Conservation (phyloP, 495 filamentous ascomycete species). For the Aspergillus bertholletiae region DNA sequence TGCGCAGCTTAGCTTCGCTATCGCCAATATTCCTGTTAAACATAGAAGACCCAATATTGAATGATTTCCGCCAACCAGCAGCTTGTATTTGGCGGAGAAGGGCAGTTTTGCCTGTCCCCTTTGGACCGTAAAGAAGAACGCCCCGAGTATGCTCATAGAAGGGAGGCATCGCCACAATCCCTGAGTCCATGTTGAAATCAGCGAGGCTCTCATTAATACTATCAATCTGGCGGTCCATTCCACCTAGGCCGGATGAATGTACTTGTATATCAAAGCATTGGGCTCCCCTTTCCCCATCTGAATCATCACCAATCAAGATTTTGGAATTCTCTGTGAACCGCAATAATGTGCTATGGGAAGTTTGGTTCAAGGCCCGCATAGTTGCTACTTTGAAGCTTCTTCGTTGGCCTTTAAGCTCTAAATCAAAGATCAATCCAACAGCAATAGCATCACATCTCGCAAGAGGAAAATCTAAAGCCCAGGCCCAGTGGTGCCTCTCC, state of each 20-base stretch:
- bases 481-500: conserved; percentile 60
- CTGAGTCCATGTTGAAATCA: conserved; percentile 46
- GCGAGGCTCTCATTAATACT: conserved; percentile 65
- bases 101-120: conserved; percentile 78
- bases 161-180: conserved; percentile 34
- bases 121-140: conserved; percentile 75
- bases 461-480: conserved; percentile 56
- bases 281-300: conserved; percentile 13
- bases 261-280: conserved; percentile 22
- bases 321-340: conserved; percentile 30
- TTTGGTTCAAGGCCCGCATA: conserved; percentile 27
- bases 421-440: conserved; percentile 42
- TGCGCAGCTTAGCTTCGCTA: conserved; percentile 54
- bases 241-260: conserved; percentile 48
- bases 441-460: conserved; percentile 42
- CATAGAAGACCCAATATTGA: conserved; percentile 56
- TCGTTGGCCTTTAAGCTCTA: conserved; percentile 45
- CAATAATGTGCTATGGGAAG: conserved; percentile 31
- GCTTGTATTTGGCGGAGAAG: conserved; percentile 62
- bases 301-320: conserved; percentile 30
- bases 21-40: conserved; percentile 39
- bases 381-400: conserved; percentile 40
- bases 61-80: conserved; percentile 66
- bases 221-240: conserved; percentile 58
- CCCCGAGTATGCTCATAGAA: conserved; percentile 46